Base-by-base conservation (phyloP, 352 stramenopile species). In the Pythium myriotylum region DNA sequence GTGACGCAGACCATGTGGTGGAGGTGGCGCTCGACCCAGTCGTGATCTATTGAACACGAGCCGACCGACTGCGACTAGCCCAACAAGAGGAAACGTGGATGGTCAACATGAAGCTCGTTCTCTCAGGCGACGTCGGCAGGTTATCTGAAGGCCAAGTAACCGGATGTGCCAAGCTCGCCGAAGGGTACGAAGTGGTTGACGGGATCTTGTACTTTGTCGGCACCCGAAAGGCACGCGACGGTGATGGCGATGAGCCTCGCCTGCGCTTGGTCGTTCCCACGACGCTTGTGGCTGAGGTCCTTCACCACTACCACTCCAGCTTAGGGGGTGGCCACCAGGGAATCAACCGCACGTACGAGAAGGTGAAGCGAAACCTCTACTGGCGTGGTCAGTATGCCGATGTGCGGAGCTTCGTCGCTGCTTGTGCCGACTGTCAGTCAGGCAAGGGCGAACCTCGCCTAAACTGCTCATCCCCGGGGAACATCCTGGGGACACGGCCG, bases 311-410 rank as follows among this genome's bases (percentile, higher is more conserved):
- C n/a, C 64, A 72, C 22, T 19, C 22, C 4, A 70, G 60, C 39
- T 46, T 73, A 0, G 19, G 27, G 3, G 60, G 67, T 6, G 67
- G 56, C 8, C 60, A 74, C 23, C 67, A 74, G 47, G 61, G 67
- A 0, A 42, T 74, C 5, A 46, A 3, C 13, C 26, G 56, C 0
- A 70, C 60, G 20, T 70, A 67, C 33, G 40, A 51, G n/a, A 22
- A 29, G 17, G 39, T 67, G 7, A 45, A 29, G 13, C 10, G 19
- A 9, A 16, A 48, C n/a, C 48, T 70, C n/a, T 61, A 62, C 39
- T 71, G 64, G 64, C 50, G 41, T 2, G 51, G 56, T 0, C 29
- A 59, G 27, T 71, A 67, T n/a, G 2, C 9, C 0, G 40, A 54
- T 19, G 58, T 65, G 8, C 59, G 47, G 0, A 32, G 40, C 6